Evolutionary conservation across 2,329 filamentous ascomycete genomes (phyloP), one percentile per base, ranked within the genome.

Genomic region (Trichophyton rubrum): DNA sequence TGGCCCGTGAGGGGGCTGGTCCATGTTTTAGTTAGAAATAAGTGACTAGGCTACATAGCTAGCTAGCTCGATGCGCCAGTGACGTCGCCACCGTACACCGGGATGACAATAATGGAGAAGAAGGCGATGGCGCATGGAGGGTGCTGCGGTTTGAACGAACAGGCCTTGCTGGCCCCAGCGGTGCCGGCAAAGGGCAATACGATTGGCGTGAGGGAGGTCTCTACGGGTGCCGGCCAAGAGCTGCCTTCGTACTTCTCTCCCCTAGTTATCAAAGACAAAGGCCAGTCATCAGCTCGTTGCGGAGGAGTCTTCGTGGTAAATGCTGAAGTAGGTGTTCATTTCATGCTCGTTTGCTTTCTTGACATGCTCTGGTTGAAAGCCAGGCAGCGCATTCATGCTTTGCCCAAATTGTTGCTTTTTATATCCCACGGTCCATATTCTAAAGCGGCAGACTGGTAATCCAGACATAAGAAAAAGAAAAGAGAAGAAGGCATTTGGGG

Each of bases 361-460:
- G 13, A 38, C 47, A 33, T 53, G 47, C 47, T 33, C n/a, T 27
- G 51, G n/a, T 17, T 13, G 24, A 35, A 17, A 9, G n/a, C 27
- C 51, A 55, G 20, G 20, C 33, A 17, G 51, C 27, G 15, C 51
- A 53, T 53, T 38, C 27, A 33, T 33, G 51, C 51, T 27, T 38
- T 20, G 24, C 51, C 51, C 51, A 55, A 55, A 30, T 33, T 27
- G 51, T 55, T 55, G 51, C 51, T 55, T 55, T 53, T 55, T 55
- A 13, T 35, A 35, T 33, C 51, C 51, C 27, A 24, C n/a, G 30
- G 51, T 55, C 51, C 51, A 35, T 55, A 55, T 55, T 55, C 51
- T 55, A 55, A 17, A 30, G 17, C 27, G 51, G 27, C 13, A 20
- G n/a, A 55, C 9, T 24, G 22, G 27, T 11, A 53, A 24, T 6